Base-by-base conservation (phyloP, 805 yeast genomes). In the Candida cerambycidarum region DNA sequence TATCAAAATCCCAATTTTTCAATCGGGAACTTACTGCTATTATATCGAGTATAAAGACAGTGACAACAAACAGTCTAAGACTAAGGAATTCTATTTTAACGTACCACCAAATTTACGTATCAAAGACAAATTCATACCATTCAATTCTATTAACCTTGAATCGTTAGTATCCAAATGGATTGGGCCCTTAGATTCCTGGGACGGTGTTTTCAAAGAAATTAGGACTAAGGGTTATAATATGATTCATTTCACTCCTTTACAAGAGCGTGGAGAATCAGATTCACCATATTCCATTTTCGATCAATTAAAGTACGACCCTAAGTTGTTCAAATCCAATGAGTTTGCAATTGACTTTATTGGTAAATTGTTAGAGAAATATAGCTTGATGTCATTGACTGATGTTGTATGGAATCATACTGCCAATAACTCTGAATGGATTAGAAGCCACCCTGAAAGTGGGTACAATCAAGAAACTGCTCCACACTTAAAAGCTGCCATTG, bases 381-480 rank as follows among this genome's bases (percentile, higher is more conserved):
- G 78, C 4, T 73, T 92, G 45, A 69, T 92, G 32, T 75, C 96
- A 0, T 69, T 92, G 67, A 88, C 97, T 1, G 99, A 92, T 62
- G 83, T 93, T 23, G 98, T 92, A 1, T 82, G 89, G 74, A 92
- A 92, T 60, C 99, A 92, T 58, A 92, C 98, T 0, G 97, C 98
- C 2, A 76, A 87, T 58, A 88, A 92, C 63, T 89, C 98, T 0
- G 62, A 56, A 0, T 92, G 99, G 99, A 63, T 93, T 25, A 65
- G 77, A 32, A 85, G 82, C 2, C 89, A 87, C 53, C 97, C 98
- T 0, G 97, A 90, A 16, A 80, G 86, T 2, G 98, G 98, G 8
- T 92, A 92, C 64, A 86, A 88, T 45, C 75, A 75, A 18, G 76
- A 75, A 39, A 90, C 97, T 2, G 95, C 97, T 2, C 97, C 98